Percentiles rank a stretch among this genome's conserved stretches.
These are phyloP conservation scores for Leccinum subgranulosum DNA, from an alignment of 768 basidiomycete species.

Conservation along the genomic window DNA sequence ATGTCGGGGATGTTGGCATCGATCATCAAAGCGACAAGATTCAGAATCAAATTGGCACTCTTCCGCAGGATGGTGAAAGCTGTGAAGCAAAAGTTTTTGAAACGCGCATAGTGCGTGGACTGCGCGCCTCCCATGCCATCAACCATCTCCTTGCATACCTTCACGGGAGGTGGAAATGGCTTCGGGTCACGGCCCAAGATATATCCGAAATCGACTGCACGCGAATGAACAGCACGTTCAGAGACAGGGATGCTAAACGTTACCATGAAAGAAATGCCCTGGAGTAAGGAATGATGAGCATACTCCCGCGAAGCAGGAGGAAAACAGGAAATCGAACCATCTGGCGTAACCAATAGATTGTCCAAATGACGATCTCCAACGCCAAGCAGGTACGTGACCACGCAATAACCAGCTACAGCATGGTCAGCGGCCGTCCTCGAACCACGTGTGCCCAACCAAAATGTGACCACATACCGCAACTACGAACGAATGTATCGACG, in stretches of 20 bases:
- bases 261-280: constrained; percentile 97
- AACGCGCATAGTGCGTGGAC: constrained; percentile 92
- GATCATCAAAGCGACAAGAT: constrained; percentile 94
- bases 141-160: constrained; percentile 99
- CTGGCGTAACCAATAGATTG: constrained; percentile 88
- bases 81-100: constrained; percentile 97
- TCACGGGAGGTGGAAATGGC: constrained; percentile 95
- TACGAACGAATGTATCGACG: constrained; percentile 93
- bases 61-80: constrained; percentile 95
- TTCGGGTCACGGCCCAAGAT: constrained; percentile 97
- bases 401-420: constrained; percentile 88
- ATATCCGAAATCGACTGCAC: constrained; percentile 89
- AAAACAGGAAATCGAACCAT: constrained; percentile 50
- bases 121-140: constrained; percentile 99
- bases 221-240: constrained; percentile 7
- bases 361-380: constrained; percentile 97
- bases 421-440: constrained; percentile 10
- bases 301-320: background rate
- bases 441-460: background rate
- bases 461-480: constrained; percentile 71
- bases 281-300: constrained; percentile 1
- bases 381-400: constrained; percentile 92
- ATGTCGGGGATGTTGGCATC: constrained; percentile 98
- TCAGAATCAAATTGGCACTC: constrained; percentile 95
- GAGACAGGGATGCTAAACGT: constrained; percentile 8